phyloP scores from a whole-genome alignment of 495 filamentous ascomycete genomes.

The Xylaria venustula region DNA sequence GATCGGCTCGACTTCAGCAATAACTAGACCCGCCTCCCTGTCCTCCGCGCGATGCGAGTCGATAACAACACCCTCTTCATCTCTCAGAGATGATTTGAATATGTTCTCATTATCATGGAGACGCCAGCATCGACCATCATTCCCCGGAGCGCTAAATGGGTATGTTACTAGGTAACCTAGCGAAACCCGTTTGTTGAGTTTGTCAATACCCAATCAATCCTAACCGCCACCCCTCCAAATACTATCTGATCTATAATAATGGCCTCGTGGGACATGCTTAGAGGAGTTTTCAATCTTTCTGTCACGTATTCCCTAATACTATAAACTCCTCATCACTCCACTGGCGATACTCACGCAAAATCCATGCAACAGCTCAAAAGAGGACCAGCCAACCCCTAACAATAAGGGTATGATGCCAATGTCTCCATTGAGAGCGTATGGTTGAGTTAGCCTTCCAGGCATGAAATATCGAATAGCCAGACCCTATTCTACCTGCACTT shows the following conservation, averaged over 20 bases:
- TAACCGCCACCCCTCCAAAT: not conserved
- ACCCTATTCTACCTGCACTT: conserved; percentile 1
- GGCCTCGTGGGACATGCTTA: not conserved
- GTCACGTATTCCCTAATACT: not conserved
- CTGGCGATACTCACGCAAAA: not conserved
- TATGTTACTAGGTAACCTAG: not conserved
- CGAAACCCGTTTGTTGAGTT: not conserved
- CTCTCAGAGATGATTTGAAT: not conserved
- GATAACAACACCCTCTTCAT: not conserved
- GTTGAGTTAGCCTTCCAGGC: not conserved
- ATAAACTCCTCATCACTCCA: not conserved
- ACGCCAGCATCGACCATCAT: not conserved
- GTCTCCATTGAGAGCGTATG: conserved; percentile 3
- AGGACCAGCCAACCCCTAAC: too few species aligned
- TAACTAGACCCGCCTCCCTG: not conserved
- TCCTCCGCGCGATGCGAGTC: not conserved
- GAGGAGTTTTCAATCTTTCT: not conserved
- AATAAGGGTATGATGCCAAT: not conserved
- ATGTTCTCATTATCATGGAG: not conserved
- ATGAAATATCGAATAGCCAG: not conserved
- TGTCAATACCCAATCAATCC: not conserved
- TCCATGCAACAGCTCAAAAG: not conserved
- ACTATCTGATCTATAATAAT: not conserved
- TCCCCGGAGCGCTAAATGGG: not conserved
- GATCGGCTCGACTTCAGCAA: not conserved